A percentile compares a stretch with the other conserved stretches of the same genome.
Evolutionary conservation across 2,329 filamentous ascomycete genomes (phyloP).

Genomic region (Calcarisporium arbuscula): DNA sequence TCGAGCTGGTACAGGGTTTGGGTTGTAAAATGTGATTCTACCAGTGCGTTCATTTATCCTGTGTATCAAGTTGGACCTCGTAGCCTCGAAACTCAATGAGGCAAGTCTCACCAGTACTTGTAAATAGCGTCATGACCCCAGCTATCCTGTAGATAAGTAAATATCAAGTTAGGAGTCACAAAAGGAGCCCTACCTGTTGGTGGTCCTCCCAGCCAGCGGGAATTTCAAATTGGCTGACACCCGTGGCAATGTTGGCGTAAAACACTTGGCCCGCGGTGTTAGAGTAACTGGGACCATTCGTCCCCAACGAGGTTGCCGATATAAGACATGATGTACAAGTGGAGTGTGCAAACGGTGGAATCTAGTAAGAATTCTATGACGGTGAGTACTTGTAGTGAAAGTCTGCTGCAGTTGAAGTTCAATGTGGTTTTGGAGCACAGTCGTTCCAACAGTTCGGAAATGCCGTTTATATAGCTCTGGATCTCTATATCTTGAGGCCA

Average conservation of each 20-base stretch:
- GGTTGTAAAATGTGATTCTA: background rate
- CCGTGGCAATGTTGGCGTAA: background rate
- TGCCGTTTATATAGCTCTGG: too few species aligned
- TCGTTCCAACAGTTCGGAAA: too few species aligned
- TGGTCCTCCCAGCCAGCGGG: conserved; percentile 3
- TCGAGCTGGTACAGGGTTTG: background rate
- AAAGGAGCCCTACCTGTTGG: background rate
- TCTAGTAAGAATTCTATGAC: too few species aligned
- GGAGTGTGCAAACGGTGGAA: too few species aligned
- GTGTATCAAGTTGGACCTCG: background rate
- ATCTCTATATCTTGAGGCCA: too few species aligned
- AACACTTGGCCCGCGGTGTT: conserved; percentile 1
- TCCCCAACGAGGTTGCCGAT: conserved; percentile 1
- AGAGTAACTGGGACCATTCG: conserved; percentile 2
- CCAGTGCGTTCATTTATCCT: background rate
- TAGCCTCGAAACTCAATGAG: background rate
- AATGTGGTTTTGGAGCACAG: too few species aligned
- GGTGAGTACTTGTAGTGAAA: too few species aligned
- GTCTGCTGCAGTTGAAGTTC: too few species aligned
- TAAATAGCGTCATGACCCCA: background rate
- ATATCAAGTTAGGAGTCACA: background rate
- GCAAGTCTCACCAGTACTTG: background rate
- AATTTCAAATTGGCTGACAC: conserved; percentile 1
- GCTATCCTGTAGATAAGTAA: background rate
- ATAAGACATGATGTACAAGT: background rate